Percentiles rank a stretch among this genome's conserved stretches.
These are phyloP conservation scores for Biancaea sappan DNA, from an alignment of 306 rosid species.

Conservation along the genomic window DNA sequence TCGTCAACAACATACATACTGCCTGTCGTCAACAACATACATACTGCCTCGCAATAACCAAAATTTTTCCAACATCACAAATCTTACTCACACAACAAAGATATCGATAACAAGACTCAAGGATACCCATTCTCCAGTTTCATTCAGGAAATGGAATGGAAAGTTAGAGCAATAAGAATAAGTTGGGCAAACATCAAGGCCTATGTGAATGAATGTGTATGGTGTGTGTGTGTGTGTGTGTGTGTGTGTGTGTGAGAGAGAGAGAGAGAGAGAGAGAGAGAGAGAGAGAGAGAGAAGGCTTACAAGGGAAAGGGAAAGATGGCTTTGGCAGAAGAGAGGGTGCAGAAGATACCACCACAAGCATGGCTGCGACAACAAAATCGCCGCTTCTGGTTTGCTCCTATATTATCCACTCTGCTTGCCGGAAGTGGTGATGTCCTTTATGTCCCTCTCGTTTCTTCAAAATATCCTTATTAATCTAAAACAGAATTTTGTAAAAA, in stretches of 20 bases:
- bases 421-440: background rate
- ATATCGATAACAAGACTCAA: background rate
- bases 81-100: background rate
- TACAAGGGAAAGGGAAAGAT: conserved; percentile 51
- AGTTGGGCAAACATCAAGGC: background rate
- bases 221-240: no score
- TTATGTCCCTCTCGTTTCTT: no score
- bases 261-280: conserved; percentile 36
- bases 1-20: conserved; percentile 12
- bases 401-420: conserved; percentile 9
- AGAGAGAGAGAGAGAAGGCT: conserved; percentile 16
- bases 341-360: background rate
- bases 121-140: background rate
- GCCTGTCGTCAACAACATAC: background rate
- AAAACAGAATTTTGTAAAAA: no score
- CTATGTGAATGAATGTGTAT: no score
- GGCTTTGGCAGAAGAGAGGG: conserved; percentile 19
- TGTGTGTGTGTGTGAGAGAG: background rate
- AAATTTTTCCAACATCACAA: background rate
- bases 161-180: background rate
- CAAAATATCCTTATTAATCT: no score
- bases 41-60: background rate
- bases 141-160: background rate
- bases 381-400: background rate
- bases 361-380: background rate